Evolutionary conservation across 257 asterid species (phyloP).

Genomic region (Voacanga thouarsii): DNA sequence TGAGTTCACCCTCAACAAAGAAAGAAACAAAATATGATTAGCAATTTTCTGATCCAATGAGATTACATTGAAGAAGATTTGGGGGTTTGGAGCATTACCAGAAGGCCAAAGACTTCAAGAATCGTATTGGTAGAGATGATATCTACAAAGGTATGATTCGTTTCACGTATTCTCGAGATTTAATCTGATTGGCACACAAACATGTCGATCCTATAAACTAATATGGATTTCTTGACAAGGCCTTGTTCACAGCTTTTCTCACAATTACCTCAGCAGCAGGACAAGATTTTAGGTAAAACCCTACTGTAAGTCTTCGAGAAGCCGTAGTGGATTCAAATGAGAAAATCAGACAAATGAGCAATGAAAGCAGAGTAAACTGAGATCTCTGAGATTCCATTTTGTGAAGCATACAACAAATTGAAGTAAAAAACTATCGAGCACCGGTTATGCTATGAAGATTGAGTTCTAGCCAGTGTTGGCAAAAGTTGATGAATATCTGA

Average conservation of each 20-base stretch:
- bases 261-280: conserved; percentile 53
- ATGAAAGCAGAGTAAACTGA: neutral
- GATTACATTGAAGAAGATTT: too few relatives aligned
- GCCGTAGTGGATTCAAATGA: neutral
- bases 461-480: neutral
- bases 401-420: neutral
- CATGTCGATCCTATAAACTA: too few relatives aligned
- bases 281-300: conserved; percentile 41
- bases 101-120: too few relatives aligned
- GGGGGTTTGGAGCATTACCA: too few relatives aligned
- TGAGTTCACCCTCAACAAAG: too few relatives aligned
- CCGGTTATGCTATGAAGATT: neutral
- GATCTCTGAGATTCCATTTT: neutral
- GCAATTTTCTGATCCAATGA: too few relatives aligned
- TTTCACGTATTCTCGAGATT: too few relatives aligned
- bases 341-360: neutral
- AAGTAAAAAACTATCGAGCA: too few relatives aligned
- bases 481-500: neutral
- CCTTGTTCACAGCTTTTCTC: conserved; percentile 37
- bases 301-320: conserved; percentile 1
- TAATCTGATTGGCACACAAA: too few relatives aligned
- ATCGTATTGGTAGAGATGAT: too few relatives aligned
- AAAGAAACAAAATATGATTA: too few relatives aligned
- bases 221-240: conserved; percentile 32
- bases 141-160: too few relatives aligned